Evolutionary conservation across 495 filamentous ascomycete species (phyloP), one percentile per base, ranked within the genome.

Genomic region (Penicillium pulvis): DNA sequence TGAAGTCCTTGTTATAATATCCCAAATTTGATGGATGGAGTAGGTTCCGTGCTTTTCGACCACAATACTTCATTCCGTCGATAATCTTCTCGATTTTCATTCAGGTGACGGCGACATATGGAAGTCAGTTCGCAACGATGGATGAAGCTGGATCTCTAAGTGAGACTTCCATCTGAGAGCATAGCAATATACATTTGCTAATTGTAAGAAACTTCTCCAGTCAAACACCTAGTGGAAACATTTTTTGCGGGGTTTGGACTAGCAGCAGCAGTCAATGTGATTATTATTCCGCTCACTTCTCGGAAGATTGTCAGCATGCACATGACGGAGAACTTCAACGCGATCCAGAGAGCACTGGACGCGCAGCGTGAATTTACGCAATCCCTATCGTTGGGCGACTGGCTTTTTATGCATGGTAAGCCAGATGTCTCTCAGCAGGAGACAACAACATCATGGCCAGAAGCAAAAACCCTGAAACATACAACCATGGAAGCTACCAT

Each of bases 61-160:
- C 53, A 17, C 53, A 55, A 35, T 55, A 55, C n/a, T 55, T 55
- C 53, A n/a, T 55, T 31, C 33, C 53, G 5, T 55, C 53, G 31
- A 55, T 55, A 31, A 28, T 55, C 20, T 55, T 55, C 36, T 55
- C 53, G 12, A 55, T 55, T 36, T 55, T 55, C n/a, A 55, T 55
- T 42, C 39, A 55, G 28, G 53, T 55, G 26, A 35, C 53, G 26
- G 53, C 42, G 19, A 55, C 53, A 41, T 55, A 55, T 44, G 53
- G 53, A 47, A 55, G 42, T 39, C 35, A 39, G 35, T 39, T 39
- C 35, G 35, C 11, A 39, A 39, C 14, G 4, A 12, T 39, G 1
- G 35, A 39, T 39, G 35, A 39, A 39, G 35, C 35, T 16, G 35
- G 11, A 12, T 1, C 35, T 16, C 10, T 39, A 16, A 39, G 35